These are phyloP conservation scores for Phytophthora europaea DNA, from an alignment of 352 stramenopile genomes.

Conservation along the genomic window DNA sequence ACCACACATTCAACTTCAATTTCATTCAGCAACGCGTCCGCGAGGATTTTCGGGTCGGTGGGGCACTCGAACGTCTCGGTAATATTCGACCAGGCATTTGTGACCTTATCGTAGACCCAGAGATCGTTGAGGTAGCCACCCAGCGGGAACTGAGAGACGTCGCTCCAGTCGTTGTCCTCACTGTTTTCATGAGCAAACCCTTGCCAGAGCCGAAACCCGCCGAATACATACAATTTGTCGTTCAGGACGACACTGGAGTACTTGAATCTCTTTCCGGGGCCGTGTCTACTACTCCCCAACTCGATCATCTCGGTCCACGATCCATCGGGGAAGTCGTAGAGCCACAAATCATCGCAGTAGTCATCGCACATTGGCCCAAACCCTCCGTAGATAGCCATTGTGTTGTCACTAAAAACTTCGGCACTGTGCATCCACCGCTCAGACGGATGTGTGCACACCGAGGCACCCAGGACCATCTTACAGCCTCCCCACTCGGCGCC, in stretches of 20 bases:
- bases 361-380: constrained; percentile 95
- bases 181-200: constrained; percentile 95
- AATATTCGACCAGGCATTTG: constrained; percentile 78
- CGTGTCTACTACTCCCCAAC: constrained; percentile 58
- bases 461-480: constrained; percentile 85
- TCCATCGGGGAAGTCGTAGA: constrained; percentile 93
- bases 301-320: constrained; percentile 91
- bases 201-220: constrained; percentile 96
- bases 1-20: constrained; percentile 82
- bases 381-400: constrained; percentile 95
- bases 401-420: constrained; percentile 89
- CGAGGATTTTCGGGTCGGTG: constrained; percentile 38
- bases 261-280: constrained; percentile 94
- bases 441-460: constrained; percentile 89
- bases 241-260: constrained; percentile 85
- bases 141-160: constrained; percentile 74
- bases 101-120: constrained; percentile 86
- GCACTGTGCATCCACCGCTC: constrained; percentile 93
- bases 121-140: constrained; percentile 97
- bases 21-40: constrained; percentile 72
- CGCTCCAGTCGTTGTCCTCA: constrained; percentile 87
- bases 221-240: constrained; percentile 87
- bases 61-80: constrained; percentile 76
- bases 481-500: constrained; percentile 94
- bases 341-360: constrained; percentile 97